A percentile compares a stretch with the other conserved stretches of the same genome.
phyloP scores from a whole-genome alignment of 2,329 filamentous ascomycete genomes.

The Fusarium solani-melongenae region DNA sequence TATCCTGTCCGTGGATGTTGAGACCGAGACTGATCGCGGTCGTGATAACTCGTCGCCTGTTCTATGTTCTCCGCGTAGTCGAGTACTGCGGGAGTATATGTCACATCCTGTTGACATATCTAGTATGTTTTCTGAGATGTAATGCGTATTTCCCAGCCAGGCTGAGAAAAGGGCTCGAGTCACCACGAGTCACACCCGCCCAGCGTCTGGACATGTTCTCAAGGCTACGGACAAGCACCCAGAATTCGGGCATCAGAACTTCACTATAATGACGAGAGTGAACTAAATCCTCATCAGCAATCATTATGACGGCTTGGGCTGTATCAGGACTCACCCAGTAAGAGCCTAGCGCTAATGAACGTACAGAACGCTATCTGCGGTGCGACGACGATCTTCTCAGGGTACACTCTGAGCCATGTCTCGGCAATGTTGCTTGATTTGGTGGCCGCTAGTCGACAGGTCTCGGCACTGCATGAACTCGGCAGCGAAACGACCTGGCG shows the following conservation, averaged over 20 bases:
- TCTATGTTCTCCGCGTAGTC: background rate
- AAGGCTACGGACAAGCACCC: background rate
- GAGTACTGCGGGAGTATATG: background rate
- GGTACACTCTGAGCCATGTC: background rate
- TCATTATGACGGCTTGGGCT: background rate
- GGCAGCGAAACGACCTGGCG: background rate
- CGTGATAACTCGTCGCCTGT: background rate
- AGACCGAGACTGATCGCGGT: background rate
- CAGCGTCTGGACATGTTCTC: background rate
- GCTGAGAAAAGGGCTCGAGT: background rate
- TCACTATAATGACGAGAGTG: background rate
- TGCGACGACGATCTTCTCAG: background rate
- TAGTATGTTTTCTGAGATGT: background rate
- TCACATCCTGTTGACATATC: background rate
- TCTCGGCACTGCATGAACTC: slow-evolving; percentile 5
- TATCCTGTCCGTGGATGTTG: background rate
- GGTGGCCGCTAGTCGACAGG: background rate
- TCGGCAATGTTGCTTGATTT: slow-evolving; percentile 3
- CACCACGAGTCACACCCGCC: background rate
- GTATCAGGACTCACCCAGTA: background rate
- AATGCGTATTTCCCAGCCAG: background rate
- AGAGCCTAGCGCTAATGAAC: background rate
- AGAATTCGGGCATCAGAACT: background rate
- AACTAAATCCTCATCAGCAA: background rate
- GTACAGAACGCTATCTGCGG: background rate